Evolutionary conservation across 2,329 filamentous ascomycete genomes (phyloP).

Genomic region (Fusarium sp.): DNA sequence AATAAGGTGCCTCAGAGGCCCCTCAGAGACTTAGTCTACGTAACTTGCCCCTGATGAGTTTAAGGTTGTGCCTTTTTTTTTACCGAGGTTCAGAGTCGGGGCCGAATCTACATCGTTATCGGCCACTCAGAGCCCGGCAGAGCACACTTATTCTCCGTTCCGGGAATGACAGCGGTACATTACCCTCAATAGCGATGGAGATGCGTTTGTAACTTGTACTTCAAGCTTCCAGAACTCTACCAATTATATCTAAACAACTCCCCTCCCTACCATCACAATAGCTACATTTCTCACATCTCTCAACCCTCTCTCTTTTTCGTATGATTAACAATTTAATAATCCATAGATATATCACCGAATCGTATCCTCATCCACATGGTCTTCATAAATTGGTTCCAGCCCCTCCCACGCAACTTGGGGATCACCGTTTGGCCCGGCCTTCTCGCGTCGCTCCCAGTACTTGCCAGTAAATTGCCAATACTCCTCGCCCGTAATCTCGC

Average conservation of each 20-base stretch:
- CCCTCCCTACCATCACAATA: neutral
- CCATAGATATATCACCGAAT: conserved; percentile 2
- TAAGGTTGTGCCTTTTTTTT: conserved; percentile 15
- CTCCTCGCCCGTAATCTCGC: conserved; percentile 82
- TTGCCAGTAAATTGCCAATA: conserved; percentile 90
- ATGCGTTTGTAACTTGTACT: conserved; percentile 6
- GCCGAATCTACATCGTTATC: conserved; percentile 27
- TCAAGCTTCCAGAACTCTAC: neutral
- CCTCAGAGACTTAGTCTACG: neutral
- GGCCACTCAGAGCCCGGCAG: conserved; percentile 14
- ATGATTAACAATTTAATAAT: neutral
- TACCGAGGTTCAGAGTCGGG: conserved; percentile 36
- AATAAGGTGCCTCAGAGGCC: too few relatives aligned
- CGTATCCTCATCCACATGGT: conserved; percentile 34
- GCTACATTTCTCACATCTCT: neutral
- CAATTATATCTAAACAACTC: neutral
- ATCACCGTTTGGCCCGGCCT: conserved; percentile 67
- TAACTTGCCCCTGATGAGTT: conserved; percentile 22
- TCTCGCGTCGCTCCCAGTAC: conserved; percentile 83
- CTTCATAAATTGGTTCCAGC: conserved; percentile 77
- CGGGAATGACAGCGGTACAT: neutral
- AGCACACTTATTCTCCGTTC: neutral
- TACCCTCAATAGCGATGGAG: neutral
- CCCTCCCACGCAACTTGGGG: conserved; percentile 67
- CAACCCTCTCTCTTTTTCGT: neutral